Base-by-base conservation (phyloP, 257 asterid species). In the Petunia axillaris region DNA sequence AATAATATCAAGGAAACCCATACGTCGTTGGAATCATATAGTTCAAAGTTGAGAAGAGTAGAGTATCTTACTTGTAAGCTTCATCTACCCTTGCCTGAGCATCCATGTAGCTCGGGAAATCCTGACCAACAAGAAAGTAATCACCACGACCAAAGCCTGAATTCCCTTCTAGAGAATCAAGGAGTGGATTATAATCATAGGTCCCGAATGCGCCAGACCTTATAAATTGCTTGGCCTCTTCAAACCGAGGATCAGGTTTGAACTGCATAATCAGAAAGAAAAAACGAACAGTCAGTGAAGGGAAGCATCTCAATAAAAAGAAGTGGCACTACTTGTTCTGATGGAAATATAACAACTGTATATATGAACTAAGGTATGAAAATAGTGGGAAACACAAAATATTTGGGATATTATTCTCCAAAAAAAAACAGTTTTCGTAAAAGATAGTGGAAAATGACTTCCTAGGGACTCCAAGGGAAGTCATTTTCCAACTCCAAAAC, bases 131-230 rank as follows among this genome's bases (percentile, higher is more conserved):
- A 36, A 95, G 97, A 80, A 96, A 96, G 81, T 96, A 96, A 83
- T 96, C 99, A 67, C 98, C 99, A 74, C 95, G 97, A 2, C 98
- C 99, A 77, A 88, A 96, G 76, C 98, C 99, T 71, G 97, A 81
- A 73, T 96, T 76, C 9, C 98, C 99, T 87, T 96, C 99, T 46
- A 96, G 94, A 46, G 99, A 96, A 9, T 94, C 98, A 3, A 96
- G 98, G 63, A 96, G 94, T 50, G 98, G 99, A 63, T 90, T 94
- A 85, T 96, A 96, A 77, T 96, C 98, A 75, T 94, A 96, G 90
- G 88, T 96, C 77, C 99, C 99, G 63, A 96, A 94, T 79, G 98
- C 97, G 83, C 99, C 98, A 40, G 97, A 89, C 82, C 95, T 92
- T 64, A 96, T 92, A 81, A 90, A 91, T 76, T 94, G 86, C 83